Percentiles rank a stretch among this genome's conserved stretches.
phyloP scores from a whole-genome alignment of 1,139 yeast genomes.

The Geotrichum bryndzae region DNA sequence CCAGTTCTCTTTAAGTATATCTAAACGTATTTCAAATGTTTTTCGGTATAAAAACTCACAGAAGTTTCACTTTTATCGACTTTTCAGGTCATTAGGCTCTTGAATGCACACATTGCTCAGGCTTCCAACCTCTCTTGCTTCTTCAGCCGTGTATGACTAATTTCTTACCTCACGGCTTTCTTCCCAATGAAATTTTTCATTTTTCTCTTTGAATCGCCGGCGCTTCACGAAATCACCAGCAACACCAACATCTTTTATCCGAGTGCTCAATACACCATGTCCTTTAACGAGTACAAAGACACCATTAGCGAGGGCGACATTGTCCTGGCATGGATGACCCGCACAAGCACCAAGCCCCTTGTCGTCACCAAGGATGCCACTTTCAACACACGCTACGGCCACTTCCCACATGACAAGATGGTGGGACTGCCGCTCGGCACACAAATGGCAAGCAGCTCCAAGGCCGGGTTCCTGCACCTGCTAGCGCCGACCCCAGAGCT shows the following conservation, averaged over 20 bases:
- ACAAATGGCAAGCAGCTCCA: slow-evolving; percentile 74
- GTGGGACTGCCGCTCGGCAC: slow-evolving; percentile 78
- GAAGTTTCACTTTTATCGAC: not conserved
- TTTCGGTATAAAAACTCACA: no score
- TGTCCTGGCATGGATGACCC: slow-evolving; percentile 76
- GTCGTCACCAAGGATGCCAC: slow-evolving; percentile 51
- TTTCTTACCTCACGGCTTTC: not conserved
- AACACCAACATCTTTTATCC: not conserved
- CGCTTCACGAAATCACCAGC: not conserved
- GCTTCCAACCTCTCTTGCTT: not conserved
- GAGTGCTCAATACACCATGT: slow-evolving; percentile 5
- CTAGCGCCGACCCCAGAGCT: slow-evolving; percentile 91
- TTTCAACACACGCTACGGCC: slow-evolving; percentile 82
- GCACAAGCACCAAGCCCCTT: slow-evolving; percentile 75
- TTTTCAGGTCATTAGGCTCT: not conserved
- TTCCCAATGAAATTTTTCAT: not conserved
- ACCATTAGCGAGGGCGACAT: slow-evolving; percentile 75
- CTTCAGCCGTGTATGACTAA: not conserved
- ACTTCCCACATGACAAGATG: slow-evolving; percentile 76
- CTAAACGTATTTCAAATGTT: no score
- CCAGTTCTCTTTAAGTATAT: no score
- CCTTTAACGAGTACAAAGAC: slow-evolving; percentile 47
- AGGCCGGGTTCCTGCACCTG: slow-evolving; percentile 81
- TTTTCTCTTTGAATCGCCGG: not conserved
- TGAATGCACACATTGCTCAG: not conserved